Evolutionary conservation across 2,329 filamentous ascomycete genomes (phyloP).

Genomic region (Neonectria faginata): DNA sequence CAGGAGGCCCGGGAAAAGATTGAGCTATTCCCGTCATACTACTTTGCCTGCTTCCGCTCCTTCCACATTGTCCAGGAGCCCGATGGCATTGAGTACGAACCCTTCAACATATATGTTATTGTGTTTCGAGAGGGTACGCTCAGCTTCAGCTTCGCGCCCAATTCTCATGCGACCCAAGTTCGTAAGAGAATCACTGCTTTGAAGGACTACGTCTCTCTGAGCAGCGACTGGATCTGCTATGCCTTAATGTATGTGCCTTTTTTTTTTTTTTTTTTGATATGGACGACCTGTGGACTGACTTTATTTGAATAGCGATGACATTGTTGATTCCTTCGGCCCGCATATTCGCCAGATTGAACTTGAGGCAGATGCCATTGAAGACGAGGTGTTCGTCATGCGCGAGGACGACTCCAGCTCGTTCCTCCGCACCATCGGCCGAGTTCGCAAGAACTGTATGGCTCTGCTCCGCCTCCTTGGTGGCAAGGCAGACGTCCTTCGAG

Average conservation of each 20-base stretch:
- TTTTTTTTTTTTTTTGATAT: no score
- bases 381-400: constrained; percentile 92
- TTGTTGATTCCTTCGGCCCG: constrained; percentile 94
- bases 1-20: constrained; percentile 99
- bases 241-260: constrained; percentile 81
- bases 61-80: constrained; percentile 85
- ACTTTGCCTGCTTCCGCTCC: constrained; percentile 97
- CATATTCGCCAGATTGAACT: constrained; percentile 87
- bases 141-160: constrained; percentile 92
- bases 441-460: constrained; percentile 94
- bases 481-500: constrained; percentile 98
- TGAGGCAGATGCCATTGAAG: constrained; percentile 93
- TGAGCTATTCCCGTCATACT: constrained; percentile 96
- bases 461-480: constrained; percentile 92
- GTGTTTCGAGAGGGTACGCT: constrained; percentile 96
- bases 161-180: constrained; percentile 88
- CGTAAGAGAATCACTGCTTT: constrained; percentile 91
- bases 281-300: constrained; percentile 39
- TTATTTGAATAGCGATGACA: constrained; percentile 77
- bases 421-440: constrained; percentile 86
- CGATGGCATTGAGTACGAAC: constrained; percentile 85
- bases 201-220: constrained; percentile 94
- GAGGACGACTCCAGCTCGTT: constrained; percentile 91
- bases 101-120: constrained; percentile 95
- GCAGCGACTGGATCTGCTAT: constrained; percentile 99